These are phyloP conservation scores for Arthrobotrys sinensis DNA, from an alignment of 2,329 filamentous ascomycete genomes.

Conservation along the genomic window DNA sequence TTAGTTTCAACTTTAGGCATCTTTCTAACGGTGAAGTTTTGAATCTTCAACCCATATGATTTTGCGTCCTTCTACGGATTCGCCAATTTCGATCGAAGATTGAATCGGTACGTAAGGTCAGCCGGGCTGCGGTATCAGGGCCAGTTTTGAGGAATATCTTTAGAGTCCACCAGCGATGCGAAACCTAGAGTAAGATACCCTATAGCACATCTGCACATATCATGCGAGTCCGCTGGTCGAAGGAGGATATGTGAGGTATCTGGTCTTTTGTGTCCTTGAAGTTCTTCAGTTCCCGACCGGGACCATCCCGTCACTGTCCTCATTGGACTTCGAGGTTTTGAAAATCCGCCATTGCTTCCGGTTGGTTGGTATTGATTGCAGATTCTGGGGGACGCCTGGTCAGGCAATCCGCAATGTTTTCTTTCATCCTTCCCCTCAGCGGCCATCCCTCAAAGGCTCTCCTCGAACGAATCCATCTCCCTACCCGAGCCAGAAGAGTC, in stretches of 20 bases:
- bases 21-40: neutral
- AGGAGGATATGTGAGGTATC: too few relatives aligned
- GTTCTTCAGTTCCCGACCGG: too few relatives aligned
- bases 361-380: constrained; percentile 35
- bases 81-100: neutral
- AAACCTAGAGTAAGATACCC: too few relatives aligned
- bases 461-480: neutral
- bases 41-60: neutral
- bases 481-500: too few relatives aligned
- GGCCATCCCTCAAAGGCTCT: neutral
- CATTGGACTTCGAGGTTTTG: constrained; percentile 22
- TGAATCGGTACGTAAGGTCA: neutral
- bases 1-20: neutral
- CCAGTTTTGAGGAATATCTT: too few relatives aligned
- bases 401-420: constrained; percentile 22
- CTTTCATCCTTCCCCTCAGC: neutral
- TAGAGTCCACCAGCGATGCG: too few relatives aligned
- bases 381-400: constrained; percentile 12
- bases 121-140: too few relatives aligned
- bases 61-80: neutral
- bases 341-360: constrained; percentile 30
- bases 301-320: neutral
- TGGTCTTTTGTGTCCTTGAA: too few relatives aligned
- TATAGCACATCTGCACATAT: too few relatives aligned
- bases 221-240: too few relatives aligned